Conservation (phyloP, 345 rosid genomes). For the Lenwebbia sp. region DNA sequence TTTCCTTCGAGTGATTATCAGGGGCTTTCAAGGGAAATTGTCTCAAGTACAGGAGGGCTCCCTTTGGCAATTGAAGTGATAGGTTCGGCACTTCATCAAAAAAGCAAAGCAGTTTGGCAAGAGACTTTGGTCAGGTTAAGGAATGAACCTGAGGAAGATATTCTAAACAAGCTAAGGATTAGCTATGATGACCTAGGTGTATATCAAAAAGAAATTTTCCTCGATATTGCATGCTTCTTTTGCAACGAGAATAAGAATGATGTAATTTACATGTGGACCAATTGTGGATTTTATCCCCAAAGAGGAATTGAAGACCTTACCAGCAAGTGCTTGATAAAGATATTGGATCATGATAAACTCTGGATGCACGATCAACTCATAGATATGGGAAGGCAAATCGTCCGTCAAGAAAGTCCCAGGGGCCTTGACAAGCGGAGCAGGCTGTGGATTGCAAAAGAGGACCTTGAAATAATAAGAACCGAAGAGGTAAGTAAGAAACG, state of each 20-base stretch:
- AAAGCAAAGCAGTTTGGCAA: background rate
- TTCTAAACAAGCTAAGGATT: background rate
- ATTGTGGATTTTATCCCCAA: accelerated
- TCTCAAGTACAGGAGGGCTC: background rate
- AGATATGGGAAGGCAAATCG: background rate
- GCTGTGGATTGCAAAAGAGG: background rate
- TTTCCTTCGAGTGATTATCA: background rate
- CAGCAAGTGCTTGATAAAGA: background rate
- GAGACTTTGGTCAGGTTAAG: background rate
- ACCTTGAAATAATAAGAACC: accelerated
- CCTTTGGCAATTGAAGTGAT: background rate
- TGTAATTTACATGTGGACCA: background rate
- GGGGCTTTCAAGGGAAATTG: accelerated
- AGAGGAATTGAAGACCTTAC: background rate
- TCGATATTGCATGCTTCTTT: background rate
- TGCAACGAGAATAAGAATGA: background rate
- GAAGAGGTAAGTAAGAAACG: background rate
- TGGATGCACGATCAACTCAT: background rate
- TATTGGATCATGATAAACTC: background rate
- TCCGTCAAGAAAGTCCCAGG: background rate
- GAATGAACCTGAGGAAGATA: background rate
- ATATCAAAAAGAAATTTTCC: background rate
- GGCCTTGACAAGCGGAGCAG: background rate
- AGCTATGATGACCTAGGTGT: background rate
- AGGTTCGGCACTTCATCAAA: background rate